phyloP scores from a whole-genome alignment of 106 monocot species.

The Dendrobium catenatum region DNA sequence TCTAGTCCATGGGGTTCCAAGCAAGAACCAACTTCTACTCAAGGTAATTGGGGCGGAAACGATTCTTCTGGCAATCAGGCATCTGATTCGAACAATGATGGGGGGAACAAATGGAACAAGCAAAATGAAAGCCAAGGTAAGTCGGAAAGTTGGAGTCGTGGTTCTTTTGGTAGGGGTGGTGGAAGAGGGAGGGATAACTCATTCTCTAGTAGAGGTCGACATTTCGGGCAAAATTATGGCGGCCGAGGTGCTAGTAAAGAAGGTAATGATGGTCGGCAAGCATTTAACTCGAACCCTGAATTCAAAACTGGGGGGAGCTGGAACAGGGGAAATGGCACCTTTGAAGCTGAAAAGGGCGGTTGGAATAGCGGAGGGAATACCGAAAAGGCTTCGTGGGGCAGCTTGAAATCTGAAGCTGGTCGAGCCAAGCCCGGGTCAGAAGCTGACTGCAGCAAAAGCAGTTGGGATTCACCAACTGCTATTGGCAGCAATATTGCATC shows the following conservation, averaged over 20 bases:
- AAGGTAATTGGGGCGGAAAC: background rate
- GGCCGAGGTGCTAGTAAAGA: background rate
- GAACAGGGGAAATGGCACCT: background rate
- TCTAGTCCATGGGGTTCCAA: slow-evolving; percentile 1
- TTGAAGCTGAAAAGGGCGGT: background rate
- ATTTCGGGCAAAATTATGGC: background rate
- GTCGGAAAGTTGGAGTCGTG: background rate
- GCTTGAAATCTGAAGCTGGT: slow-evolving; percentile 1
- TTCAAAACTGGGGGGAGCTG: background rate
- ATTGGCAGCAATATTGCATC: background rate
- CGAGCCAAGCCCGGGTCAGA: background rate
- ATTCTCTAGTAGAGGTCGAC: background rate
- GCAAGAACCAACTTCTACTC: background rate
- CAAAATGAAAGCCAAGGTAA: background rate
- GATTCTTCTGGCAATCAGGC: background rate
- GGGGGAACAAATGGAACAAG: slow-evolving; percentile 3
- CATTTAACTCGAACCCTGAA: no score
- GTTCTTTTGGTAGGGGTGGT: background rate
- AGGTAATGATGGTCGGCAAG: background rate
- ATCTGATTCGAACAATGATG: background rate
- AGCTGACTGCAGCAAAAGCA: background rate
- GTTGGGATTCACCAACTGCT: background rate
- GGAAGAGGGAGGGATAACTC: slow-evolving; percentile 5
- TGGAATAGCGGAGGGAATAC: background rate
- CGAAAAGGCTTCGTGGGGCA: background rate